Evolutionary conservation across 164 flowering plant genomes (phyloP), one percentile per base, ranked within the genome.

Genomic region (Buxus sempervirens): DNA sequence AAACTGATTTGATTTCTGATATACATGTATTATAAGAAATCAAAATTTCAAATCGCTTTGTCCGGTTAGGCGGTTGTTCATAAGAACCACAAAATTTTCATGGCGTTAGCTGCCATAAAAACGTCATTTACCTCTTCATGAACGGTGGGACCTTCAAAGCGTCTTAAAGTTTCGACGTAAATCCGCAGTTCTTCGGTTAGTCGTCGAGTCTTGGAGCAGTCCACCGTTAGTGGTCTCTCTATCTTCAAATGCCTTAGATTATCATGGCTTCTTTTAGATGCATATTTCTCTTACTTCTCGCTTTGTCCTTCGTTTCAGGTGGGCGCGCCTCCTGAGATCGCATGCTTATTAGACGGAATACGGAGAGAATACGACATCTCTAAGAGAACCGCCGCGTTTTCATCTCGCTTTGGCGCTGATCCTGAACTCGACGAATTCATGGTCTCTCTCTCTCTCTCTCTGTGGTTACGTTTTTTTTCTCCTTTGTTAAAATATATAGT

Each of bases 371-470:
- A 77, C 59, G 80, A 76, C 58, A 26, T 71, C 66, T 69, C 23
- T 57, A 76, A 73, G 36, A 63, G 59, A 63, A 77, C 65, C 67
- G 68, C 65, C 67, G 68, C 53, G 0, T 75, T 65, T 26, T 68
- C 85, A 28, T 65, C 78, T 24, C 77, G 77, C 73, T 62, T 80
- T 0, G 91, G 84, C 69, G 80, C 78, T 14, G 94, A 89, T 80
- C 94, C 88, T 53, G 85, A 86, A 76, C 90, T 88, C 57, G 93
- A 88, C 64, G 81, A 82, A 54, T 88, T 88, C 81, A 86, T 88
- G 90, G 90, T 78, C 60, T 60, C 64, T 53, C 58, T 41, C 56
- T 67, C 57, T 36, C 60, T 56, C 64, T 56, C 66, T 45, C 27
- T 51, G n/a, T 26, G 19, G 56, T 51, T 23, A 9, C 53, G 54